phyloP scores from a whole-genome alignment of 2,329 filamentous ascomycete species.

The Fusarium phyllophilum region DNA sequence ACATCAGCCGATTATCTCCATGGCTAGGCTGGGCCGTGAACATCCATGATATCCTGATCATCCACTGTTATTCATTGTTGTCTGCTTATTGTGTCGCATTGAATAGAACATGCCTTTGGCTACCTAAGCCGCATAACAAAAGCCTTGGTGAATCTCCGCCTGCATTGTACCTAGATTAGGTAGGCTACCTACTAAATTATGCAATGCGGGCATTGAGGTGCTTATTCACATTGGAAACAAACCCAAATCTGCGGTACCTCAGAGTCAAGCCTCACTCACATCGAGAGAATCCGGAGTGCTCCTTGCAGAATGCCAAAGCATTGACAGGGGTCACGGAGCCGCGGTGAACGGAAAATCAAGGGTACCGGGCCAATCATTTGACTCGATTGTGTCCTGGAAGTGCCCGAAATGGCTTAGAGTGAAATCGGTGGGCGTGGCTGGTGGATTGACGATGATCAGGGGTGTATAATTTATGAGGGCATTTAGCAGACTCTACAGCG shows the following conservation, averaged over 20 bases:
- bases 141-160: not conserved
- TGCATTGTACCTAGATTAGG: not conserved
- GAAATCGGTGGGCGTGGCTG: slow-evolving; percentile 31
- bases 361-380: slow-evolving; percentile 44
- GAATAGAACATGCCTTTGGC: not conserved
- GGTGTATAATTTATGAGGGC: slow-evolving; percentile 12
- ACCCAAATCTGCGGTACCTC: not conserved
- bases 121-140: not conserved
- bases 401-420: slow-evolving; percentile 45
- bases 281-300: slow-evolving; percentile 37
- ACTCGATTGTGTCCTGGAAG: slow-evolving; percentile 20
- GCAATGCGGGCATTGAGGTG: not conserved
- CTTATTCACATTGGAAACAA: not conserved
- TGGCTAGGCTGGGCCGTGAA: slow-evolving; percentile 7
- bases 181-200: not conserved
- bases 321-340: slow-evolving; percentile 30
- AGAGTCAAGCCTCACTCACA: slow-evolving; percentile 14
- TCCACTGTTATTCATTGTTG: not conserved
- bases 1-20: slow-evolving; percentile 35
- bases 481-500: slow-evolving; percentile 18
- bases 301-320: slow-evolving; percentile 30
- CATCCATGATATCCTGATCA: slow-evolving; percentile 14
- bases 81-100: not conserved
- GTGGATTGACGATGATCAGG: slow-evolving; percentile 25
- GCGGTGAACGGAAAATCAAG: slow-evolving; percentile 46